These are phyloP conservation scores for Acacia acuminata DNA, from an alignment of 306 rosid species.

Conservation along the genomic window DNA sequence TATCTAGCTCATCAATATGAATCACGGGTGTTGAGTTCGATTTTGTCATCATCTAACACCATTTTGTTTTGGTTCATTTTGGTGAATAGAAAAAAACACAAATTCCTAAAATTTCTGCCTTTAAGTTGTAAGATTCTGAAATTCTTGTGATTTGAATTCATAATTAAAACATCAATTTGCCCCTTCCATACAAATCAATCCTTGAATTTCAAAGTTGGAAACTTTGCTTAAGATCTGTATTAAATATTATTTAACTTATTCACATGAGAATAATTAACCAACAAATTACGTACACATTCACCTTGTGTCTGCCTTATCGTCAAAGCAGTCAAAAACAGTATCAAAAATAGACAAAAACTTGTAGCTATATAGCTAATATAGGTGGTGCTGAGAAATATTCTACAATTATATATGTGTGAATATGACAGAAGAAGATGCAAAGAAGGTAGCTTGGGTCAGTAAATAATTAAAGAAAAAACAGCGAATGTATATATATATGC, in stretches of 20 bases:
- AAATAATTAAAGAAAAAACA: slow-evolving; percentile 1
- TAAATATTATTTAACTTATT: neutral
- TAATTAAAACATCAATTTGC: neutral
- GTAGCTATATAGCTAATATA: neutral
- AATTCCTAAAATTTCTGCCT: neutral
- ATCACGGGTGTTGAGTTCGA: neutral
- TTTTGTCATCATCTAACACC: neutral
- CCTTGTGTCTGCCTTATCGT: neutral
- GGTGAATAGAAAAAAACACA: neutral
- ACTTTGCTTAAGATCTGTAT: neutral
- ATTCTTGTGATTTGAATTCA: neutral
- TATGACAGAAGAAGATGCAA: neutral
- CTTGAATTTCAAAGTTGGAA: neutral
- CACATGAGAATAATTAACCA: neutral
- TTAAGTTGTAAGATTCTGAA: neutral
- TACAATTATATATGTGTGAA: neutral
- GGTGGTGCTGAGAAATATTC: slow-evolving; percentile 12
- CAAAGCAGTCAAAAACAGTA: neutral
- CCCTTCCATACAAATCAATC: neutral
- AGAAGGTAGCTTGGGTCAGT: slow-evolving; percentile 33
- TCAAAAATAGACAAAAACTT: neutral
- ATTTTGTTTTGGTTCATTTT: neutral
- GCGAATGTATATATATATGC: neutral
- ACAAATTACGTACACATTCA: neutral
- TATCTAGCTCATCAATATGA: neutral